Conservation (phyloP, 306 rosid species). For the Luffa acutangula region DNA sequence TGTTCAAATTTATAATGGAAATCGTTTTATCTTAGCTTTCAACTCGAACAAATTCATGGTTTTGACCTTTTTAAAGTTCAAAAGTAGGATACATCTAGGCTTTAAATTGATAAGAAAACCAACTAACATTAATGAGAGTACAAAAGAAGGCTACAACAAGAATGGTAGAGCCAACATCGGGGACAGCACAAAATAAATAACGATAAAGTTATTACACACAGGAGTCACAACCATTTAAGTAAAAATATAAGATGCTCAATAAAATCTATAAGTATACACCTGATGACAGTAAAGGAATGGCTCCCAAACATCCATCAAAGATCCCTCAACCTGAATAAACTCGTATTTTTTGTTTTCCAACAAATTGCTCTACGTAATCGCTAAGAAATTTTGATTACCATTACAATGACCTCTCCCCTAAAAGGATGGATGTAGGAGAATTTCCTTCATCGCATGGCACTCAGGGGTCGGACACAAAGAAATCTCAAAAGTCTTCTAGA, state of each 20-base stretch:
- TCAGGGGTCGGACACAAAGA: background rate
- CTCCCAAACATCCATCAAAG: background rate
- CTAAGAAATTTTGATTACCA: background rate
- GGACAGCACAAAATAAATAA: background rate
- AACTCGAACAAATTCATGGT: background rate
- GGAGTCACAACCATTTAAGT: background rate
- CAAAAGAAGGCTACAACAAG: no score
- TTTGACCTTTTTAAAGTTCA: background rate
- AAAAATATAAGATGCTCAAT: background rate
- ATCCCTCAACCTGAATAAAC: background rate
- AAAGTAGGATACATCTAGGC: background rate
- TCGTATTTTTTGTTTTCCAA: background rate
- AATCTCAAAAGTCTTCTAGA: background rate
- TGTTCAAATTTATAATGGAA: conserved; percentile 3
- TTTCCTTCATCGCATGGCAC: background rate
- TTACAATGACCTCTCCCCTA: background rate
- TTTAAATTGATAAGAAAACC: background rate
- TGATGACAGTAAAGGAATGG: background rate
- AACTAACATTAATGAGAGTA: no score
- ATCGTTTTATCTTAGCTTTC: background rate
- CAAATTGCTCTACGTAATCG: background rate
- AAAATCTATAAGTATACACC: background rate
- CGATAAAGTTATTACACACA: background rate
- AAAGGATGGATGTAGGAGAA: background rate
- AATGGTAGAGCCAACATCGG: no score